phyloP scores from a whole-genome alignment of 2,329 filamentous ascomycete genomes.

The Monilinia polystroma region DNA sequence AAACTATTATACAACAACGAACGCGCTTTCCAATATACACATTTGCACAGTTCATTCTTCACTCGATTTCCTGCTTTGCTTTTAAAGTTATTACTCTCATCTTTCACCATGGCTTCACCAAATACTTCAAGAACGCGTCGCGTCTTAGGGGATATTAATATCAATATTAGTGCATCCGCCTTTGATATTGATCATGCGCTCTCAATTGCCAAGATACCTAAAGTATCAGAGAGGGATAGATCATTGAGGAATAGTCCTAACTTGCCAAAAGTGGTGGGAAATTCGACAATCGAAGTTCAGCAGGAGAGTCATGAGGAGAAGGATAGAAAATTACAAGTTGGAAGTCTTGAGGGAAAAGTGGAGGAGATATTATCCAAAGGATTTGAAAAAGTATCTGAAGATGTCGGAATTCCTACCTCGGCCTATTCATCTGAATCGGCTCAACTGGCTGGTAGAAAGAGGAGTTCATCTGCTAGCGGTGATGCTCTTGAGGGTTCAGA shows the following conservation, averaged over 20 bases:
- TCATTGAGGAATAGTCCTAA: too few relatives aligned
- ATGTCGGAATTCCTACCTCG: neutral
- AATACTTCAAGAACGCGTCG: slow-evolving; percentile 26
- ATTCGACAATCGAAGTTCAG: neutral
- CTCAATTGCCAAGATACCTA: too few relatives aligned
- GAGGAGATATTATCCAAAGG: neutral
- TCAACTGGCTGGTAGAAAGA: neutral
- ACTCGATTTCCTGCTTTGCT: neutral
- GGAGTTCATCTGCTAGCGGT: neutral
- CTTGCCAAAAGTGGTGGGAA: neutral
- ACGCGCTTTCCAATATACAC: neutral
- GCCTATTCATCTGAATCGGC: neutral
- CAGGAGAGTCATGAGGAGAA: slow-evolving; percentile 2
- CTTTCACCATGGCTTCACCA: slow-evolving; percentile 25
- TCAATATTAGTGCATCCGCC: slow-evolving; percentile 26
- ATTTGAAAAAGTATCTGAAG: neutral
- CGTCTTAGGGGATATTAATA: slow-evolving; percentile 66
- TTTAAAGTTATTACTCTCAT: neutral
- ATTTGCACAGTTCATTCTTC: neutral
- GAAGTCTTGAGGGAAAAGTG: neutral
- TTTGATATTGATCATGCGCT: neutral
- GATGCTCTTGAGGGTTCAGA: neutral
- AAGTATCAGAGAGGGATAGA: neutral
- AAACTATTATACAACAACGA: neutral
- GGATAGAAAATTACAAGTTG: neutral